Evolutionary conservation across 371 early-diverging fungal species (phyloP).

Genomic region (Mucor plumbeus): DNA sequence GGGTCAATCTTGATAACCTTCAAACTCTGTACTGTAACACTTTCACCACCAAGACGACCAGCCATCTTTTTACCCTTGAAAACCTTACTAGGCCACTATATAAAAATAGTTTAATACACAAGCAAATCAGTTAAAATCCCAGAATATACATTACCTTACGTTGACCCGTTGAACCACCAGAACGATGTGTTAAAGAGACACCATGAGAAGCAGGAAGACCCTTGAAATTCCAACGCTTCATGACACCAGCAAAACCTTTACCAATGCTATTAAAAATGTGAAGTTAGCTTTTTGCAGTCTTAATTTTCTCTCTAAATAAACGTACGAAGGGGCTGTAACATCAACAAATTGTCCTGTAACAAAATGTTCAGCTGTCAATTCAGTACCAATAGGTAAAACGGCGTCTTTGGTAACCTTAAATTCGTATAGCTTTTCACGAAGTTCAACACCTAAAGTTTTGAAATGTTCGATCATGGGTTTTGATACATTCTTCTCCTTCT

Average conservation of each 20-base stretch:
- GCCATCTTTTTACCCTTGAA: slow-evolving; percentile 98
- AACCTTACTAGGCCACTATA: slow-evolving; percentile 84
- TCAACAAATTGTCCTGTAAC: slow-evolving; percentile 95
- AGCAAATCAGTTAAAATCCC: not conserved
- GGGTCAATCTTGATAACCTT: slow-evolving; percentile 91
- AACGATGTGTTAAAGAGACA: slow-evolving; percentile 90
- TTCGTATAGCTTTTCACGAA: slow-evolving; percentile 81
- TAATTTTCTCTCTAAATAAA: not conserved
- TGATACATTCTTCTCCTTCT: slow-evolving; percentile 63
- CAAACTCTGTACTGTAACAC: slow-evolving; percentile 81
- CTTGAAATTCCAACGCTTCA: slow-evolving; percentile 96
- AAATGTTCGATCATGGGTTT: slow-evolving; percentile 82
- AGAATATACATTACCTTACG: slow-evolving; percentile 61
- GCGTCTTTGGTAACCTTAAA: slow-evolving; percentile 90
- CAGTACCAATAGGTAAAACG: slow-evolving; percentile 80
- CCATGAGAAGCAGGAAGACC: slow-evolving; percentile 96
- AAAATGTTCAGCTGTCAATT: slow-evolving; percentile 86
- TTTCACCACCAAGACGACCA: slow-evolving; percentile 92
- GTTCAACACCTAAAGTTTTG: slow-evolving; percentile 69
- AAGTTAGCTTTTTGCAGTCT: not conserved
- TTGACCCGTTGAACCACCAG: slow-evolving; percentile 94
- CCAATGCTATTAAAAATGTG: slow-evolving; percentile 65
- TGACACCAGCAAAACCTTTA: slow-evolving; percentile 97
- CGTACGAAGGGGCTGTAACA: slow-evolving; percentile 82
- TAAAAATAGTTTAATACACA: not conserved